phyloP scores from a whole-genome alignment of 2,329 filamentous ascomycete species.

The Monilinia laxa region DNA sequence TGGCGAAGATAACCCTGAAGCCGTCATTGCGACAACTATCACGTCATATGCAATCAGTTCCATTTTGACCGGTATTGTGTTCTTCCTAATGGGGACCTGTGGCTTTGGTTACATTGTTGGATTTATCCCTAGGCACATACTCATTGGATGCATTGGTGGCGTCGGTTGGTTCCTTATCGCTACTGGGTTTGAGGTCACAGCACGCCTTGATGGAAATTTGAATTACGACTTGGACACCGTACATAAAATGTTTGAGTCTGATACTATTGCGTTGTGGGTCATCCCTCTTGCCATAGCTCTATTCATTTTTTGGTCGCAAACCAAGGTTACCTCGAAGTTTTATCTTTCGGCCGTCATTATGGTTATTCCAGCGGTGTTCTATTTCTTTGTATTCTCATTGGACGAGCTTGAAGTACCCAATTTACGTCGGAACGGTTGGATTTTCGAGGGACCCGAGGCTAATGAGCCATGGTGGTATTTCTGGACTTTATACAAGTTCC shows the following conservation, averaged over 20 bases:
- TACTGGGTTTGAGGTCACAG: conserved; percentile 91
- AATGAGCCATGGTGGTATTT: conserved; percentile 97
- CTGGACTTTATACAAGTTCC: conserved; percentile 89
- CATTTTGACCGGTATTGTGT: conserved; percentile 84
- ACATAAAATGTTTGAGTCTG: conserved; percentile 66
- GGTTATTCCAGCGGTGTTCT: conserved; percentile 72
- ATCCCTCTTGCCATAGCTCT: conserved; percentile 76
- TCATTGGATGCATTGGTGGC: conserved; percentile 95
- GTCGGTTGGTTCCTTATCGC: conserved; percentile 93
- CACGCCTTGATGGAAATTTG: conserved; percentile 80
- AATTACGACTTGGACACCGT: conserved; percentile 78
- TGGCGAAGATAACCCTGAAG: conserved; percentile 76
- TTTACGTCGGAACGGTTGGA: conserved; percentile 77
- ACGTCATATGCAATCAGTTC: conserved; percentile 88
- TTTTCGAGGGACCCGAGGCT: conserved; percentile 82
- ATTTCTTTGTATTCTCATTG: conserved; percentile 70
- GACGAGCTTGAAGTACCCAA: conserved; percentile 65
- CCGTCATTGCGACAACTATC: conserved; percentile 92
- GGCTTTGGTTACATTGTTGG: conserved; percentile 89
- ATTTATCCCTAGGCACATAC: conserved; percentile 93
- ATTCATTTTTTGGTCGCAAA: conserved; percentile 72
- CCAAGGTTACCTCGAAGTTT: conserved; percentile 75
- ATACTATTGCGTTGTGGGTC: conserved; percentile 80
- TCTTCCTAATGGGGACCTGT: conserved; percentile 86
- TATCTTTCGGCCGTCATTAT: conserved; percentile 87